Percentiles rank a stretch among this genome's conserved stretches.
These are phyloP conservation scores for Sanguinoderma infundibulare DNA, from an alignment of 1,284 basidiomycete species.

Conservation along the genomic window DNA sequence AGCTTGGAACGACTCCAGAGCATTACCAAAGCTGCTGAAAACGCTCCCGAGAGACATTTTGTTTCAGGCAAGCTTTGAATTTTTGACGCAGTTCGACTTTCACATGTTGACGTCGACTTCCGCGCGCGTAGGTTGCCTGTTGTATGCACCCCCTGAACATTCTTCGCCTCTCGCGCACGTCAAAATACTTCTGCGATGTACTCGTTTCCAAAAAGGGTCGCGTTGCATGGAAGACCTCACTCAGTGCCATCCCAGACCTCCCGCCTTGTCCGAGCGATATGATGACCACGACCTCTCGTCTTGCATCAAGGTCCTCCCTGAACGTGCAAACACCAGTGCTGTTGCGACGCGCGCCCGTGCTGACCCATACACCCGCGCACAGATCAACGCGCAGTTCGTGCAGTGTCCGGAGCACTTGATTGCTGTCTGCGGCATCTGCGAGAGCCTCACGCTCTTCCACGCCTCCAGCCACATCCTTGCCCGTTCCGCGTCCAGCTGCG, in stretches of 20 bases:
- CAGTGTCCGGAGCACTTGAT: not conserved
- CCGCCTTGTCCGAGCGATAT: not conserved
- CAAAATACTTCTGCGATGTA: not conserved
- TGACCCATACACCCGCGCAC: not conserved
- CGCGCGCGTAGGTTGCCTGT: not conserved
- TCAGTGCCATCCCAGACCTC: not conserved
- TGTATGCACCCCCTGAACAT: not conserved
- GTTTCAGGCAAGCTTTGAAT: too few relatives aligned
- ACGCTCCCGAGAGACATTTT: too few relatives aligned
- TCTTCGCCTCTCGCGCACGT: not conserved
- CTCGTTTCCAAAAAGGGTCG: not conserved
- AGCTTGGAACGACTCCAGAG: too few relatives aligned
- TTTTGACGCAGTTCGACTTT: too few relatives aligned
- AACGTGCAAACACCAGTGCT: not conserved
- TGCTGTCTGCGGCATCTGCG: not conserved
- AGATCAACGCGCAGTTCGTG: not conserved
- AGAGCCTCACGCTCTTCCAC: not conserved
- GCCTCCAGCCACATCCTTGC: too few relatives aligned
- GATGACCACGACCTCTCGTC: not conserved
- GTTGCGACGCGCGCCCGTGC: not conserved
- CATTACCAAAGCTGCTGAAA: too few relatives aligned
- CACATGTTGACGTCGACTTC: too few relatives aligned
- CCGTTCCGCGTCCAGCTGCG: too few relatives aligned
- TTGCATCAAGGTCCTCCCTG: conserved; percentile 9
- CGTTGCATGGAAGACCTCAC: not conserved